Conservation (phyloP, 2,329 filamentous ascomycete species). For the Aspergillus unguis region DNA sequence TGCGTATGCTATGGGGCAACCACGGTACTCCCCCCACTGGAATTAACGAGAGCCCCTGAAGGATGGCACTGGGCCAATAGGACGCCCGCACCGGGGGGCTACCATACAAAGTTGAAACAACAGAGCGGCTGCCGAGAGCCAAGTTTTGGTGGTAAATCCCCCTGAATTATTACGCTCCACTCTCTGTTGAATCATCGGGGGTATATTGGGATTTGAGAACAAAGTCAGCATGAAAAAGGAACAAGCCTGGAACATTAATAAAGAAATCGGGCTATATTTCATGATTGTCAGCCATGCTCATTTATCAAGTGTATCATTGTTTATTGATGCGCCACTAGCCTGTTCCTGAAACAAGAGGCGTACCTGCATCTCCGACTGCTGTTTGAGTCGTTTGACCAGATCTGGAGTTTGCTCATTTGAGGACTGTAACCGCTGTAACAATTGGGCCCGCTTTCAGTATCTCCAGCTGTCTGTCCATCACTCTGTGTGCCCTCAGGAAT, state of each 20-base stretch:
- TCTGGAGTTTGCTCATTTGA: not conserved
- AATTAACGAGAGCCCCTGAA: not conserved
- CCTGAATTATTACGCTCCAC: not conserved
- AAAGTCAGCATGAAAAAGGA: not conserved
- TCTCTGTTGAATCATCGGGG: too few species aligned
- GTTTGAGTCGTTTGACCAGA: not conserved
- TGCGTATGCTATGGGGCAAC: too few species aligned
- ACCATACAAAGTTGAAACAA: conserved; percentile 19
- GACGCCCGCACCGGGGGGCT: not conserved
- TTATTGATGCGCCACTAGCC: not conserved
- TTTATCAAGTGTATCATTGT: too few species aligned
- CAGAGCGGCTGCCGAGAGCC: conserved; percentile 15
- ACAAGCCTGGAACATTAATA: not conserved
- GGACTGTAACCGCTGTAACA: not conserved
- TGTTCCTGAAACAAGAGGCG: conserved; percentile 4
- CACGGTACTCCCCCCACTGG: not conserved
- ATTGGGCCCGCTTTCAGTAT: not conserved
- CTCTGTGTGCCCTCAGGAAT: not conserved
- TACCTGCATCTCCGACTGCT: not conserved
- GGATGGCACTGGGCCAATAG: conserved; percentile 4
- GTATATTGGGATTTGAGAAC: not conserved
- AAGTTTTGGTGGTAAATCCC: conserved; percentile 22
- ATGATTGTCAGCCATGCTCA: too few species aligned
- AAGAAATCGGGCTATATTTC: not conserved
- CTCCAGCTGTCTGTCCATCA: too few species aligned